These are phyloP conservation scores for Botrytis medusae DNA, from an alignment of 2,329 filamentous ascomycete species.

Conservation along the genomic window DNA sequence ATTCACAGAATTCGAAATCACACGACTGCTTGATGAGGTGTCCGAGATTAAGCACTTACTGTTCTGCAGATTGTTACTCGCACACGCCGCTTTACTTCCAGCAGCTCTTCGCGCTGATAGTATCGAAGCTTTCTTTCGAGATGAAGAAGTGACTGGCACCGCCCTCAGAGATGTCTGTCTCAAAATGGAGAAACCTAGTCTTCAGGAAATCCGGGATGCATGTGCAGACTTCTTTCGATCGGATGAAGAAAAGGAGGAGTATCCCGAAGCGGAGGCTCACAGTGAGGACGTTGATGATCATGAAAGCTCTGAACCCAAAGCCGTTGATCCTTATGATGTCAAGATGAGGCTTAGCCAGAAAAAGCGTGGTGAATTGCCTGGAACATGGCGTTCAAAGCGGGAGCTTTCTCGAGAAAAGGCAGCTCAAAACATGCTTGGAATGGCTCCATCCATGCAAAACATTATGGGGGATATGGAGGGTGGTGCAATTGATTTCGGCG, in stretches of 20 bases:
- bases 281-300: not conserved
- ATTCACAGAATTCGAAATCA: constrained; percentile 46
- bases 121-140: constrained; percentile 47
- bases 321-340: constrained; percentile 18
- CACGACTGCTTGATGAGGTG: constrained; percentile 46
- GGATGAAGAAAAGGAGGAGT: constrained; percentile 42
- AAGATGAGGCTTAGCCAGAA: not conserved
- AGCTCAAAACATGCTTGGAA: constrained; percentile 32
- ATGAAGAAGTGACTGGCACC: constrained; percentile 44
- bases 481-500: constrained; percentile 39
- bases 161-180: constrained; percentile 50
- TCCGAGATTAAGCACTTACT: constrained; percentile 50
- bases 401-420: constrained; percentile 30
- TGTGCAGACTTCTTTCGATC: constrained; percentile 50
- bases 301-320: not conserved
- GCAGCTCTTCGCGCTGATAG: constrained; percentile 46
- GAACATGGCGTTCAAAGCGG: constrained; percentile 31
- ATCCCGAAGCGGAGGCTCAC: constrained; percentile 37
- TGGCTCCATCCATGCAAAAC: constrained; percentile 37
- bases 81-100: constrained; percentile 48
- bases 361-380: constrained; percentile 31
- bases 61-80: constrained; percentile 49
- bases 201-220: constrained; percentile 52
- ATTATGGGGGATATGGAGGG: constrained; percentile 23
- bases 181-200: constrained; percentile 48